Evolutionary conservation across 2,329 filamentous ascomycete genomes (phyloP), one percentile per base, ranked within the genome.

Genomic region (Fragosphaeria purpurea): DNA sequence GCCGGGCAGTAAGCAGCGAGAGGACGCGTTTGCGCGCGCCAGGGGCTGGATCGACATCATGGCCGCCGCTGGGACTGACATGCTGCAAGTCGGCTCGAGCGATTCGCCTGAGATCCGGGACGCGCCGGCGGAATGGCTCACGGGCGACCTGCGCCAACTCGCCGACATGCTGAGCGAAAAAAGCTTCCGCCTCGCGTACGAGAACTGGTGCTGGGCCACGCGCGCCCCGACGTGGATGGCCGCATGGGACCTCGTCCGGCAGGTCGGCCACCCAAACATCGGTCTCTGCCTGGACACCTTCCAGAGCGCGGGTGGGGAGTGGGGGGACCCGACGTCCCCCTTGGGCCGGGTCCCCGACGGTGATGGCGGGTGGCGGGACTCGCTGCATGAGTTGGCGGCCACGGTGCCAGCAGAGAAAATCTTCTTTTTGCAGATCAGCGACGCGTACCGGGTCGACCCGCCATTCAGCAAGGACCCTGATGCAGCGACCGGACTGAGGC

Each of bases 201-300:
- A 84, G 59, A 73, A 71, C 31, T 65, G 84, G 1, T 71, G 69
- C 50, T 85, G 78, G 75, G 77, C 77, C 3, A 82, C 77, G 0
- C 71, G 75, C 55, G 64, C 77, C 53, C 69, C 80, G 59, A 77
- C 70, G 2, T 84, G 81, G 81, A 77, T 82, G 58, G 63, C 67
- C 11, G 70, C 69, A 44, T 84, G 76, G 73, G 70, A 74, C 2
- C 66, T 82, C 6, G 75, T 83, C 0, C 58, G 69, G 52, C 61
- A 58, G 2, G 79, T 81, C 30, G 68, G 80, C 58, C 61, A 76
- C 5, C 59, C 69, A 0, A 83, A 83, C 58, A 80, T 83, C 53
- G 79, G 79, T 1, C 65, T 82, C 37, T 82, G 78, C 59, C 65
- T 83, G 12, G 79, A 83, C 60, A 80, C 76, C 0, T 83, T 81